Evolutionary conservation across 805 yeast species (phyloP).

Genomic region (Spathaspora boniae): DNA sequence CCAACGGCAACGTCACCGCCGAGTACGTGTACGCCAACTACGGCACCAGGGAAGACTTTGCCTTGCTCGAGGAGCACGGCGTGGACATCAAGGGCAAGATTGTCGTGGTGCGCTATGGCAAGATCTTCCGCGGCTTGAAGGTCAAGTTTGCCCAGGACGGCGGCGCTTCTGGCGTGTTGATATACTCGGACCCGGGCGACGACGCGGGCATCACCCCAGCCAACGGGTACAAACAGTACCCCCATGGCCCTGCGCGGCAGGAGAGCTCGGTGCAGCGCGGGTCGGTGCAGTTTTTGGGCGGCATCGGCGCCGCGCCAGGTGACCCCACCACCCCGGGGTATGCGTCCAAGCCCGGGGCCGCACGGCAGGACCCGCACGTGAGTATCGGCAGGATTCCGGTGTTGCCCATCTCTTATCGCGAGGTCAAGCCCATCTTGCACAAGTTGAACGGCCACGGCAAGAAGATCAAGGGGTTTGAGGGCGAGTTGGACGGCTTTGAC

Average conservation of each 20-base stretch:
- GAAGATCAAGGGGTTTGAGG: constrained; percentile 32
- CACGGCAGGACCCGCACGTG: constrained; percentile 29
- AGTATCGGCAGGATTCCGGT: constrained; percentile 40
- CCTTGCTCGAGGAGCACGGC: constrained; percentile 30
- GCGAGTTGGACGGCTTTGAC: constrained; percentile 38
- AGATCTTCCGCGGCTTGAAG: constrained; percentile 52
- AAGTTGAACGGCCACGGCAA: constrained; percentile 37
- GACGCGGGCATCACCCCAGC: constrained; percentile 53
- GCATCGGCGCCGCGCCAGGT: constrained; percentile 54
- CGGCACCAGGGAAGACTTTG: constrained; percentile 57
- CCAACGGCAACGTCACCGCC: constrained; percentile 57
- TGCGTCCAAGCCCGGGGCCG: constrained; percentile 47
- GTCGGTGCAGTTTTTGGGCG: constrained; percentile 53
- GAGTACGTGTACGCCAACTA: constrained; percentile 58
- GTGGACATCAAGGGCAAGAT: constrained; percentile 53
- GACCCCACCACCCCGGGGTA: constrained; percentile 79
- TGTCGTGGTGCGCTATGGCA: constrained; percentile 54
- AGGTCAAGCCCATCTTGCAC: constrained; percentile 40
- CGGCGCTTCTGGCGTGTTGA: constrained; percentile 62
- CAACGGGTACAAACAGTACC: constrained; percentile 57
- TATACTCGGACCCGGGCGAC: constrained; percentile 58
- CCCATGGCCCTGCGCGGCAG: constrained; percentile 65
- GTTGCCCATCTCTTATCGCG: constrained; percentile 42
- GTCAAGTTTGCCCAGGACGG: constrained; percentile 56
- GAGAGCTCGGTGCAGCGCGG: constrained; percentile 60